Conservation (phyloP, 1,284 basidiomycete genomes). For the Inonotus obliquus region DNA sequence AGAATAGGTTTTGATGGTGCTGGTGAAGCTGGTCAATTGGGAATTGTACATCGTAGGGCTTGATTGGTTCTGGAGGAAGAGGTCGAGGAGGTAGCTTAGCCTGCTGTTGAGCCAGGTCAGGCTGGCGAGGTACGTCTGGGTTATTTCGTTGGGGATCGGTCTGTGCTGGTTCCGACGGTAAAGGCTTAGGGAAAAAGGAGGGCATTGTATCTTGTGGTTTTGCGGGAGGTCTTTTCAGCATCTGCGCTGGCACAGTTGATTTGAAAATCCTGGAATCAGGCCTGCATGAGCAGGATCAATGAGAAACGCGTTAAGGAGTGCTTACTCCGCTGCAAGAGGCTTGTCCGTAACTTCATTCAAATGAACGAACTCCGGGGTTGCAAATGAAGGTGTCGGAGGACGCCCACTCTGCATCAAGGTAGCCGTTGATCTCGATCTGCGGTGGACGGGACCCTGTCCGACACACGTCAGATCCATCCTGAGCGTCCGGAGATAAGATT, state of each 20-base stretch:
- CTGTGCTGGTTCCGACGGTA: neutral
- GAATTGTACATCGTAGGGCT: constrained; percentile 8
- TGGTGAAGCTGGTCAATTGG: neutral
- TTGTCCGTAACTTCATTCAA: constrained; percentile 8
- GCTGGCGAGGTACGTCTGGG: neutral
- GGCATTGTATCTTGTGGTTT: constrained; percentile 1
- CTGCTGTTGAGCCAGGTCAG: neutral
- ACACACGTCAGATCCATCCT: neutral
- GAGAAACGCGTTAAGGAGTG: neutral
- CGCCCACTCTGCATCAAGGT: constrained; percentile 2
- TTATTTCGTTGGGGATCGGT: constrained; percentile 2
- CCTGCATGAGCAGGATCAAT: neutral
- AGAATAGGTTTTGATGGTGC: neutral
- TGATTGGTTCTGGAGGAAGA: constrained; percentile 1
- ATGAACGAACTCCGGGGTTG: constrained; percentile 3
- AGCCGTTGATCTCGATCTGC: constrained; percentile 1
- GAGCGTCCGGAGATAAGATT: neutral
- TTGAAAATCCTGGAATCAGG: constrained; percentile 5
- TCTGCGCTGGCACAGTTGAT: constrained; percentile 4
- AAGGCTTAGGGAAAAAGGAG: constrained; percentile 9
- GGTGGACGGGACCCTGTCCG: neutral
- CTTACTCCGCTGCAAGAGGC: constrained; percentile 4
- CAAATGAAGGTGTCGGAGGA: constrained; percentile 11
- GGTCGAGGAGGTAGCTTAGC: neutral
- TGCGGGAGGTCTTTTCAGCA: constrained; percentile 1